phyloP scores from a whole-genome alignment of 495 filamentous ascomycete species.

The Entonaema liquescens region DNA sequence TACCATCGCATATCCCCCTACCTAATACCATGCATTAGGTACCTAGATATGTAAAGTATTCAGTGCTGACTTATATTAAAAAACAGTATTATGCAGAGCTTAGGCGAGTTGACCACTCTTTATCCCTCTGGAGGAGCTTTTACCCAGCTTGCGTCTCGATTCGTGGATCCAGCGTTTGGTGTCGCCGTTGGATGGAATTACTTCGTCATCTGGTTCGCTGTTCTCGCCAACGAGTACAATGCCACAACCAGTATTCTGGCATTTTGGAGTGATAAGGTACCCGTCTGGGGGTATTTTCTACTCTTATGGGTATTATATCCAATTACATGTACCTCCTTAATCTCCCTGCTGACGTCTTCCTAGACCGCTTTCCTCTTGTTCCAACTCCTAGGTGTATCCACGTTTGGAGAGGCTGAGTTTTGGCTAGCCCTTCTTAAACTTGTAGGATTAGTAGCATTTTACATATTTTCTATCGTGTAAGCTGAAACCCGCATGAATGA shows the following conservation, averaged over 20 bases:
- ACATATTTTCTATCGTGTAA: constrained; percentile 71
- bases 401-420: constrained; percentile 72
- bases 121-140: constrained; percentile 72
- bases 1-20: constrained; percentile 31
- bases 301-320: constrained; percentile 65
- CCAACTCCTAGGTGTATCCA: constrained; percentile 57
- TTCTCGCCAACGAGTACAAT: constrained; percentile 66
- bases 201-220: constrained; percentile 70
- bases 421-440: constrained; percentile 72
- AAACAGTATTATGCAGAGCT: constrained; percentile 63
- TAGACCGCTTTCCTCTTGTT: constrained; percentile 56
- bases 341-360: constrained; percentile 24
- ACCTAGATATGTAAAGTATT: neutral
- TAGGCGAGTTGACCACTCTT: constrained; percentile 75
- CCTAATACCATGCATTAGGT: neutral
- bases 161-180: constrained; percentile 79
- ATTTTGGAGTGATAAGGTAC: constrained; percentile 65
- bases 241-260: constrained; percentile 66
- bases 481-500: constrained; percentile 21
- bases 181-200: constrained; percentile 89
- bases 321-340: neutral
- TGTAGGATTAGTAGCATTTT: constrained; percentile 71
- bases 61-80: neutral
- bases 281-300: constrained; percentile 66
- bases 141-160: constrained; percentile 70